Conservation (phyloP, 202 grass and related monocot species). For the Schoenoplectus tabernaemontani region DNA sequence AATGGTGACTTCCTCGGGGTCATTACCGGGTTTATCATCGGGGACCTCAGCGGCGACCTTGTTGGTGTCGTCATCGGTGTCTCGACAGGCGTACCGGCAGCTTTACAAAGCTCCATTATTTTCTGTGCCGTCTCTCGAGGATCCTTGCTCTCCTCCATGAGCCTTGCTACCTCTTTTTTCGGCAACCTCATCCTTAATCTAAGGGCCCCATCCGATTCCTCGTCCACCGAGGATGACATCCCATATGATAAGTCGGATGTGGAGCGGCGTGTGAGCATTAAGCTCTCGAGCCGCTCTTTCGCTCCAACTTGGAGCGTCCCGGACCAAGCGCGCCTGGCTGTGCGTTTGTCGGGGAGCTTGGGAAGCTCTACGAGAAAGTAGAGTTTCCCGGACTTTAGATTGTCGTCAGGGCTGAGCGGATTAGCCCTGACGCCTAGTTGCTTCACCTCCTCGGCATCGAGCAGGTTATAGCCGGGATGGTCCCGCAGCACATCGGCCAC, state of each 20-base stretch:
- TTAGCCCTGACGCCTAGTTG: constrained; percentile 48
- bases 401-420: constrained; percentile 48
- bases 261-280: constrained; percentile 85
- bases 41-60: too few relatives aligned
- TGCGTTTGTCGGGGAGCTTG: neutral
- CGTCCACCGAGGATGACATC: constrained; percentile 28
- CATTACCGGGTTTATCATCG: constrained; percentile 39
- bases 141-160: constrained; percentile 79
- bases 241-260: constrained; percentile 60
- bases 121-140: constrained; percentile 57
- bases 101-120: constrained; percentile 85
- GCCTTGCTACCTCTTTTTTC: constrained; percentile 68
- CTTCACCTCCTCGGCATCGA: constrained; percentile 80
- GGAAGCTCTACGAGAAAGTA: constrained; percentile 94
- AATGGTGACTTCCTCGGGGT: constrained; percentile 36
- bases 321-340: constrained; percentile 47
- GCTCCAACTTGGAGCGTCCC: constrained; percentile 72
- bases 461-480: constrained; percentile 65
- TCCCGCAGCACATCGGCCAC: constrained; percentile 56
- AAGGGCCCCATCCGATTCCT: constrained; percentile 32
- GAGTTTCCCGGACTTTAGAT: constrained; percentile 48
- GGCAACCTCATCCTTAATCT: constrained; percentile 63
- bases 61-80: neutral
- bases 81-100: constrained; percentile 16
- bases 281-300: constrained; percentile 75